A percentile compares a stretch with the other conserved stretches of the same genome.
Conservation (phyloP, 1,139 yeast species). For the Hanseniaspora uvarum region DNA sequence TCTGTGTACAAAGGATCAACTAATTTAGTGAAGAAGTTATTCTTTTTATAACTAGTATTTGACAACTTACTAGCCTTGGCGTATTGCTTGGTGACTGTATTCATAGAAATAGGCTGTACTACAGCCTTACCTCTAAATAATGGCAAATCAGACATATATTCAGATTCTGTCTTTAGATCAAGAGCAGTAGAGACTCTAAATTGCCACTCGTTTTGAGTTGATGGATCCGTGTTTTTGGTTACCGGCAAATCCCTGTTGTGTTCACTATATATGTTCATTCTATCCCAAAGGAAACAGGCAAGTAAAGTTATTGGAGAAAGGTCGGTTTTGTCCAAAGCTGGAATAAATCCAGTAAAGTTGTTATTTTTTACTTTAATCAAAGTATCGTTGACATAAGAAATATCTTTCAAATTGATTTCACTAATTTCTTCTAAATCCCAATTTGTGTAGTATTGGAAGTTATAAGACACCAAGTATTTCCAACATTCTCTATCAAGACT, state of each 20-base stretch:
- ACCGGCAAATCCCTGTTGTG: constrained; percentile 15
- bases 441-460: constrained; percentile 10
- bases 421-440: constrained; percentile 17
- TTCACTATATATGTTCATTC: constrained; percentile 8
- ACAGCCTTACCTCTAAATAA: constrained; percentile 15
- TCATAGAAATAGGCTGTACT: constrained; percentile 9
- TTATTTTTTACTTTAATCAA: constrained; percentile 3
- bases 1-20: constrained; percentile 5
- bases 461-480: constrained; percentile 14
- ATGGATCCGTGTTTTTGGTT: constrained; percentile 2
- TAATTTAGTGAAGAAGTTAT: constrained; percentile 9
- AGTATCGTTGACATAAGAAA: constrained; percentile 5
- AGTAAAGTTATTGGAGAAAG: constrained; percentile 10
- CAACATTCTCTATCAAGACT: constrained; percentile 16
- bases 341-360: constrained; percentile 9
- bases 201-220: neutral
- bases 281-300: constrained; percentile 16
- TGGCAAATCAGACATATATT: constrained; percentile 8
- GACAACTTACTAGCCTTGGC: constrained; percentile 12
- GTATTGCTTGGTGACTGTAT: constrained; percentile 14
- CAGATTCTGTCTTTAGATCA: neutral
- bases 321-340: constrained; percentile 12
- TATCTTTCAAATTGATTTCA: neutral
- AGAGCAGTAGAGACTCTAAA: constrained; percentile 11
- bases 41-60: constrained; percentile 10